Evolutionary conservation across 1,139 yeast species (phyloP), one percentile per base, ranked within the genome.

Genomic region (Candida freyschussii): DNA sequence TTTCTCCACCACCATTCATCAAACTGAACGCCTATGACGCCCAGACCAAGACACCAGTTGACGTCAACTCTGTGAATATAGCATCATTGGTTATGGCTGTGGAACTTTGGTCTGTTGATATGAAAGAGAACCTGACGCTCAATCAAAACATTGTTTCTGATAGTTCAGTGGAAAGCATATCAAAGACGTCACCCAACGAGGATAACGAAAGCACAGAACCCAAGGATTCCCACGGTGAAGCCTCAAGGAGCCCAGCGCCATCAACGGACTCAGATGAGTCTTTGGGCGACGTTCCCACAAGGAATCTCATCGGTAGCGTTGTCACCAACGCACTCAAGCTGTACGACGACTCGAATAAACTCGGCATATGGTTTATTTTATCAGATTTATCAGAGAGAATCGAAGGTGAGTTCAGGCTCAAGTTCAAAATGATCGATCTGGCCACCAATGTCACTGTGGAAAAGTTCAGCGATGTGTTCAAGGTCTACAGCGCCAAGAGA

Each of bases 1-100:
- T 65, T 20, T 57, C 67, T 4, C 70, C 70, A 7, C 68, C 69
- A 7, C 70, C 69, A 3, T 65, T 69, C 39, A 55, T 65, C 15
- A 52, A 58, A 24, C 44, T 63, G 13, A 40, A 47, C 5, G 47
- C 65, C 16, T 45, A 33, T 21, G 60, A 63, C 35, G 33, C 45
- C 17, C 40, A 36, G 12, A 56, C 61, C 1, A 56, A 55, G 13
- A 32, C 43, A 13, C 41, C 34, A 3, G 30, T 48, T 2, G 50
- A 54, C 21, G 42, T 55, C 13, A 44, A 52, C 10, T 32, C 41
- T 9, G 41, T 61, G 8, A 65, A 62, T 35, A 52, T 59, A 5
- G 49, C 60, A 6, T 44, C 52, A 17, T 54, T 50, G 31, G 57
- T 63, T 5, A 45, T 62, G 27, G 47, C 60, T 6, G 64, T 59